Evolutionary conservation across 1,139 yeast genomes (phyloP).

Genomic region (Sugiyamaella novakii): DNA sequence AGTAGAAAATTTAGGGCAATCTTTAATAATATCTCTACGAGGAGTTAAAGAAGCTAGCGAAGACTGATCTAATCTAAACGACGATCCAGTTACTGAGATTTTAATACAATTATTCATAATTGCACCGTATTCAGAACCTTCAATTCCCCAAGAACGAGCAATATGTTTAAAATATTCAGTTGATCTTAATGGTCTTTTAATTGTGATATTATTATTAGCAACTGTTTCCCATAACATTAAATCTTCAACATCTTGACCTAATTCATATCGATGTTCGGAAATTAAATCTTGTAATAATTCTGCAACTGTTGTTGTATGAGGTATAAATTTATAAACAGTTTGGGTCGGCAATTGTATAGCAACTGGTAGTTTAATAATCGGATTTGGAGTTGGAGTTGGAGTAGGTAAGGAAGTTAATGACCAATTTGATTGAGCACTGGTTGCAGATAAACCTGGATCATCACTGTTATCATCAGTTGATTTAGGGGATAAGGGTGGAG

Average conservation of each 20-base stretch:
- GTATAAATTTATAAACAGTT: constrained; percentile 27
- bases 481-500: too few species aligned
- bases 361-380: constrained; percentile 13
- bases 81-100: constrained; percentile 33
- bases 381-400: neutral
- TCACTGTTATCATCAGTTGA: constrained; percentile 1
- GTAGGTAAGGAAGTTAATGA: neutral
- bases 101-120: neutral
- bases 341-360: constrained; percentile 34
- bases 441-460: constrained; percentile 2
- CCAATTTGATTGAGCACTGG: constrained; percentile 4
- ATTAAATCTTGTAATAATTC: constrained; percentile 29
- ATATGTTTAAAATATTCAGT: constrained; percentile 32
- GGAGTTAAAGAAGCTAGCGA: constrained; percentile 41
- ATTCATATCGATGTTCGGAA: constrained; percentile 37
- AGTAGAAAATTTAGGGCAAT: constrained; percentile 25
- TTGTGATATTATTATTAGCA: constrained; percentile 3
- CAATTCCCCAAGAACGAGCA: constrained; percentile 31
- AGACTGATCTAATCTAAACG: constrained; percentile 32
- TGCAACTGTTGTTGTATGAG: constrained; percentile 23
- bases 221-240: constrained; percentile 38
- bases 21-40: constrained; percentile 38
- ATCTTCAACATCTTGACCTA: constrained; percentile 30
- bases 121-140: constrained; percentile 8
- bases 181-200: constrained; percentile 37